phyloP scores from a whole-genome alignment of 495 filamentous ascomycete species.

The Achaetomiella virescens region DNA sequence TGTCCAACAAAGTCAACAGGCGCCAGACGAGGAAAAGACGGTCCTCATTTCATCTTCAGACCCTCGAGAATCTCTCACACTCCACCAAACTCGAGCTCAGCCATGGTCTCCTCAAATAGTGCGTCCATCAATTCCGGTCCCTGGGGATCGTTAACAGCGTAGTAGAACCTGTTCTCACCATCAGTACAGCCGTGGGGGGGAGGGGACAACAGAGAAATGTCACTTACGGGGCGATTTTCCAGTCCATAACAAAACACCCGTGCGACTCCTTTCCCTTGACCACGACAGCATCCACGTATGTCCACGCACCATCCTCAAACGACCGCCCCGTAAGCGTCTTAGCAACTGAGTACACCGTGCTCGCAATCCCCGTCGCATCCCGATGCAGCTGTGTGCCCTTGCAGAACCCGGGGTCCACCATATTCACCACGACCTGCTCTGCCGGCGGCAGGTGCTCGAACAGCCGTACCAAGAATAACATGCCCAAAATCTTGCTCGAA shows the following conservation, averaged over 20 bases:
- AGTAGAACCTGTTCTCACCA: too few species aligned
- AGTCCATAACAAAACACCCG: background rate
- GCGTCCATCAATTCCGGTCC: conserved; percentile 1
- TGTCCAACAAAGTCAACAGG: too few species aligned
- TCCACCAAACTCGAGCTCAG: conserved; percentile 35
- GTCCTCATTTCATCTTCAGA: too few species aligned
- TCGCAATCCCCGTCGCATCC: conserved; percentile 5
- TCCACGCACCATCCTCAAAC: background rate
- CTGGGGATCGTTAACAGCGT: conserved; percentile 12
- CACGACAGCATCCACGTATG: background rate
- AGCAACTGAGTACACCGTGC: background rate
- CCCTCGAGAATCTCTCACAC: conserved; percentile 15
- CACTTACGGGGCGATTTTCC: background rate
- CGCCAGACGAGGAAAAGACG: too few species aligned
- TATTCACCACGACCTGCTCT: background rate
- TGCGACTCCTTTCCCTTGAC: conserved; percentile 9
- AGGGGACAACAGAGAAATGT: background rate
- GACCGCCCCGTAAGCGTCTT: conserved; percentile 9
- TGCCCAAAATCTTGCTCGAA: background rate
- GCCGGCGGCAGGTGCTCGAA: background rate
- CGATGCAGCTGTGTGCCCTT: conserved; percentile 35
- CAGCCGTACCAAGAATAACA: background rate
- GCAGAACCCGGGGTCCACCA: background rate
- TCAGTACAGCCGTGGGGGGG: too few species aligned
- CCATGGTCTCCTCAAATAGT: conserved; percentile 39